phyloP scores from a whole-genome alignment of 768 basidiomycete genomes.

The Hortiboletus campestris region DNA sequence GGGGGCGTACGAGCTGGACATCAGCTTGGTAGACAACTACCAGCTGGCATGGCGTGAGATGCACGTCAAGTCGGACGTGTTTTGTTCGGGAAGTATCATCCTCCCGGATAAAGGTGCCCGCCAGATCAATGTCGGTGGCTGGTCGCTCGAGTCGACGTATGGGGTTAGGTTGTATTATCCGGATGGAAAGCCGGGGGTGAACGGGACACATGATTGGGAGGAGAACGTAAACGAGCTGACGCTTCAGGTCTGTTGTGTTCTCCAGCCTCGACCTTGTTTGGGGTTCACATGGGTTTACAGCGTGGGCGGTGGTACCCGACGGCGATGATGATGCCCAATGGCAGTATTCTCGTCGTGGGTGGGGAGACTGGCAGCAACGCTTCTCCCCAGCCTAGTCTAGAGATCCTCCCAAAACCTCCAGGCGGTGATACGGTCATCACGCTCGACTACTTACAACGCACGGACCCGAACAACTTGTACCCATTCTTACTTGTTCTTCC shows the following conservation, averaged over 20 bases:
- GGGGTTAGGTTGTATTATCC: conserved; percentile 75
- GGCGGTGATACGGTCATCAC: conserved; percentile 62
- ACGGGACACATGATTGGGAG: conserved; percentile 79
- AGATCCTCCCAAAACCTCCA: conserved; percentile 63
- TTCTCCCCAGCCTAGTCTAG: conserved; percentile 62
- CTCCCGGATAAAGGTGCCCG: conserved; percentile 69
- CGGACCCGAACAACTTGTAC: conserved; percentile 80
- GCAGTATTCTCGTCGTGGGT: conserved; percentile 69
- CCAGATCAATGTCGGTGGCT: conserved; percentile 34
- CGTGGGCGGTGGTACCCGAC: conserved; percentile 72
- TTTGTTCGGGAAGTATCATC: conserved; percentile 72
- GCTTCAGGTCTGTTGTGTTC: conserved; percentile 50
- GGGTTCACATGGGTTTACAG: conserved; percentile 28
- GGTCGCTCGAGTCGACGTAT: conserved; percentile 70
- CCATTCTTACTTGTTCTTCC: conserved; percentile 75
- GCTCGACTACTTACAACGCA: conserved; percentile 65
- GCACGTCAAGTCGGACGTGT: conserved; percentile 76
- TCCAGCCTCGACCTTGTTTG: not conserved
- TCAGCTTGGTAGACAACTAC: conserved; percentile 48
- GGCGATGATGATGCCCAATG: conserved; percentile 68
- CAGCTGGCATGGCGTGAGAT: conserved; percentile 65
- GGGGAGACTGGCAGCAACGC: conserved; percentile 75
- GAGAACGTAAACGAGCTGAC: conserved; percentile 57
- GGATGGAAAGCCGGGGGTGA: conserved; percentile 62
- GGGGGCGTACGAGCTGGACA: conserved; percentile 76